phyloP scores from a whole-genome alignment of 2,329 filamentous ascomycete genomes.

The Cadophora sp. region DNA sequence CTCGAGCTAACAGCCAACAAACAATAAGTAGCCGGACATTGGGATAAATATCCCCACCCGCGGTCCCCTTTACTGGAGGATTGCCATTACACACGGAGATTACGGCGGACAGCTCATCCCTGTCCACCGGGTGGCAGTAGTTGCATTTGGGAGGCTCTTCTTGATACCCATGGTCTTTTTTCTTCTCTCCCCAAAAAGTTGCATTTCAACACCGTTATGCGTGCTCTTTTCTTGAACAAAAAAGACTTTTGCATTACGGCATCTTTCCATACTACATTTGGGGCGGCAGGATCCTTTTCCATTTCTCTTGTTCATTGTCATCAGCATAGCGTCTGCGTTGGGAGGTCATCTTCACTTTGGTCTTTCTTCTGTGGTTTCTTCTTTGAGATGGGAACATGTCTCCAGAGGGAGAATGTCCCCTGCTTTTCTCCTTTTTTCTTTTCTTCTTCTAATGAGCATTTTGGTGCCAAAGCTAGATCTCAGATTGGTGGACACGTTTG shows the following conservation, averaged over 20 bases:
- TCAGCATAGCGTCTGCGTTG: constrained; percentile 38
- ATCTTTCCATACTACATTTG: constrained; percentile 26
- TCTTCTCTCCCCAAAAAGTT: constrained; percentile 24
- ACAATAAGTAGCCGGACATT: constrained; percentile 45
- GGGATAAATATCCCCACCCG: constrained; percentile 36
- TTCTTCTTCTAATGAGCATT: constrained; percentile 22
- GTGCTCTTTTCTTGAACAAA: constrained; percentile 15
- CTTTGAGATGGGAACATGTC: constrained; percentile 20
- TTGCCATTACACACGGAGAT: constrained; percentile 3
- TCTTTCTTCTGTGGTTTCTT: constrained; percentile 10
- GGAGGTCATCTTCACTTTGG: constrained; percentile 30
- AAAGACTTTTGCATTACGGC: constrained; percentile 34
- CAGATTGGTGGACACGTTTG: constrained; percentile 10
- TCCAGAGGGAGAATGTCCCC: background rate
- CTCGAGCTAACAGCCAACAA: constrained; percentile 44
- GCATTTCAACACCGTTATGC: constrained; percentile 16
- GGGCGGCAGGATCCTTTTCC: constrained; percentile 19
- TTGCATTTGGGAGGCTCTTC: constrained; percentile 33
- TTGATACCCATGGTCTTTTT: constrained; percentile 38
- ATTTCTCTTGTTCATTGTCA: constrained; percentile 25
- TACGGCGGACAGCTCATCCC: constrained; percentile 4
- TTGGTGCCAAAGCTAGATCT: constrained; percentile 21
- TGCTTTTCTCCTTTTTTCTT: background rate
- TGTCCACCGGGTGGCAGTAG: constrained; percentile 9
- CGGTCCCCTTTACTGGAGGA: constrained; percentile 28